A percentile compares a stretch with the other conserved stretches of the same genome.
These are phyloP conservation scores for Lactifluus piperatus DNA, from an alignment of 768 basidiomycete genomes.

Conservation along the genomic window DNA sequence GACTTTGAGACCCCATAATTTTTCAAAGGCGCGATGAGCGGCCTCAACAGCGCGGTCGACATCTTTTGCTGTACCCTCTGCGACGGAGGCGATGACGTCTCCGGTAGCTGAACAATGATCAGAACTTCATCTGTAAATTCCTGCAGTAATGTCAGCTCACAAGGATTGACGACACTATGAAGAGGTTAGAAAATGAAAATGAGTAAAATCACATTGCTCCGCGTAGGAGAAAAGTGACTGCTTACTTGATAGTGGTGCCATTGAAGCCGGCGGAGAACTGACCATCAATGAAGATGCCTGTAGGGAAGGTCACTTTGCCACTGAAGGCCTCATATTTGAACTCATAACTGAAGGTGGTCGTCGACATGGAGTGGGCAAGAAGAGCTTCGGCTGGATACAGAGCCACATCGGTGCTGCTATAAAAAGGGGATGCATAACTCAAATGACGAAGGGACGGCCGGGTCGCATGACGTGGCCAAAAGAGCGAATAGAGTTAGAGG, in stretches of 20 bases:
- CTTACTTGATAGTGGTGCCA: conserved; percentile 52
- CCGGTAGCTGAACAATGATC: conserved; percentile 35
- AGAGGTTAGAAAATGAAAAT: neutral
- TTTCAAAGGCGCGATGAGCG: conserved; percentile 56
- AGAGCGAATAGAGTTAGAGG: no score
- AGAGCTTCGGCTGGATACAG: no score
- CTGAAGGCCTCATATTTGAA: conserved; percentile 51
- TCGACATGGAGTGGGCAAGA: conserved; percentile 28
- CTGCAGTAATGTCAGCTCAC: conserved; percentile 21
- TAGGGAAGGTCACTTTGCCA: conserved; percentile 46
- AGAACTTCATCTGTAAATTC: neutral
- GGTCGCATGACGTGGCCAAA: no score
- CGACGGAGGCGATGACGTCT: conserved; percentile 46
- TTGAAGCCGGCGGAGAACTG: conserved; percentile 52
- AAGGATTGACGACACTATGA: conserved; percentile 49
- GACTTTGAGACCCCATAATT: conserved; percentile 57
- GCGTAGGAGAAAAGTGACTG: neutral
- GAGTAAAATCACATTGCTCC: neutral
- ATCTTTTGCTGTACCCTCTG: conserved; percentile 57
- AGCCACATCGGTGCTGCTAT: no score
- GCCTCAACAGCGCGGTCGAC: conserved; percentile 68
- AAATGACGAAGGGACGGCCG: no score
- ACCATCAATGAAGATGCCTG: conserved; percentile 67
- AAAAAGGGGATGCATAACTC: no score
- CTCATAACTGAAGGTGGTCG: conserved; percentile 34